Conservation (phyloP, 305 asterid species). For the Fraxinus platypoda region DNA sequence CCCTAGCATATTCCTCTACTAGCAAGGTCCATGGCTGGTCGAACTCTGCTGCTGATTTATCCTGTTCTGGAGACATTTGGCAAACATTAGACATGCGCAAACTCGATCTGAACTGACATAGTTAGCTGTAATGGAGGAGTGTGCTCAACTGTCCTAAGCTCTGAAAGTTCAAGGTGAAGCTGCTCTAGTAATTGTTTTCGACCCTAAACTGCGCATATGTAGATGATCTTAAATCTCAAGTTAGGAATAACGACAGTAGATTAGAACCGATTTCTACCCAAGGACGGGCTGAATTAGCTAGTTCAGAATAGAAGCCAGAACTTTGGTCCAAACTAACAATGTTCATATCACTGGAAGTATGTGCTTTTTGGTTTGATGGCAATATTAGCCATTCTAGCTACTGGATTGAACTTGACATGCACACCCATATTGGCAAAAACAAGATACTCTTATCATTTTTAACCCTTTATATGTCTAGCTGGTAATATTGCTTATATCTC, state of each 20-base stretch:
- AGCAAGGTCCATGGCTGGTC: constrained; percentile 36
- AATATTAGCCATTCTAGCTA: not conserved
- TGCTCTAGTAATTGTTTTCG: not conserved
- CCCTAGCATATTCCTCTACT: constrained; percentile 21
- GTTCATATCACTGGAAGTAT: not conserved
- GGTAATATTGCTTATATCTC: not conserved
- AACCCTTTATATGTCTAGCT: not conserved
- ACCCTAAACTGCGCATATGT: not conserved
- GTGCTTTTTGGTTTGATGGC: not conserved
- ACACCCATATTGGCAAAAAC: not conserved
- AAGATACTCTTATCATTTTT: not conserved
- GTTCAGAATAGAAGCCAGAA: not conserved
- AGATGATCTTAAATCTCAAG: constrained; percentile 8
- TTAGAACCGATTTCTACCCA: not conserved
- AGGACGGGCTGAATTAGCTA: not conserved
- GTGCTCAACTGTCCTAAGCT: not conserved
- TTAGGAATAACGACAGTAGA: not conserved
- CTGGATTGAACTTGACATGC: not conserved
- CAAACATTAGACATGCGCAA: constrained; percentile 47
- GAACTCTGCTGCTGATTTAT: constrained; percentile 25
- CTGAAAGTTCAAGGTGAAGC: constrained; percentile 8
- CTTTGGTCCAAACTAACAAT: constrained; percentile 8
- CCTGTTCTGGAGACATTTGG: constrained; percentile 41
- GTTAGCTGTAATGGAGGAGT: not conserved
- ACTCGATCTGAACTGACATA: constrained; percentile 45